Percentiles rank a stretch among this genome's conserved stretches.
These are phyloP conservation scores for Clavispora asparagi DNA, from an alignment of 805 yeast genomes.

Conservation along the genomic window DNA sequence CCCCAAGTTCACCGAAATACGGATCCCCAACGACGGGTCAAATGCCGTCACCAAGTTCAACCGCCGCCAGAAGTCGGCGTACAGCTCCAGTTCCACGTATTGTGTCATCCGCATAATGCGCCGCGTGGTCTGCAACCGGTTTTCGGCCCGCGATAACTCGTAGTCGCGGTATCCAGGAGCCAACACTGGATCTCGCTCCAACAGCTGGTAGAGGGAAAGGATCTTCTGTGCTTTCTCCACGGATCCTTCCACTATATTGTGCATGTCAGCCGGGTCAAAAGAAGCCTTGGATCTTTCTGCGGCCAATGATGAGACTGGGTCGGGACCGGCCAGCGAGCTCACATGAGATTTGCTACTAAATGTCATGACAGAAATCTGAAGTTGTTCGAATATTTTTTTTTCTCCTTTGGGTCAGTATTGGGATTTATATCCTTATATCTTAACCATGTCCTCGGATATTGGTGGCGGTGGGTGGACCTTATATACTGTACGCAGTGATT, in stretches of 20 bases:
- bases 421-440: too few relatives aligned
- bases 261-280: slow-evolving; percentile 35
- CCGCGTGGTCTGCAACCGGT: slow-evolving; percentile 27
- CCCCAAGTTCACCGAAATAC: slow-evolving; percentile 36
- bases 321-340: slow-evolving; percentile 23
- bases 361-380: slow-evolving; percentile 8
- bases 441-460: too few relatives aligned
- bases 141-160: slow-evolving; percentile 25
- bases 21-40: slow-evolving; percentile 35
- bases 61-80: slow-evolving; percentile 28
- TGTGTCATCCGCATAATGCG: slow-evolving; percentile 33
- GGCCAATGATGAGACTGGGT: slow-evolving; percentile 27
- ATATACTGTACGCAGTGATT: slow-evolving; percentile 1
- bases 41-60: slow-evolving; percentile 31
- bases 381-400: too few relatives aligned
- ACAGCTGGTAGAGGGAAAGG: slow-evolving; percentile 24
- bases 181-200: slow-evolving; percentile 37
- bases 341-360: slow-evolving; percentile 18
- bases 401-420: too few relatives aligned
- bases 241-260: slow-evolving; percentile 38
- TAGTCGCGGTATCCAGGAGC: slow-evolving; percentile 26
- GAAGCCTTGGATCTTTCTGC: slow-evolving; percentile 28
- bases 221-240: slow-evolving; percentile 28
- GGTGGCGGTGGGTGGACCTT: too few relatives aligned
- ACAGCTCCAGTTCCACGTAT: slow-evolving; percentile 30